Evolutionary conservation across 2,329 filamentous ascomycete species (phyloP), one percentile per base, ranked within the genome.

Genomic region (Leptographium procerum): DNA sequence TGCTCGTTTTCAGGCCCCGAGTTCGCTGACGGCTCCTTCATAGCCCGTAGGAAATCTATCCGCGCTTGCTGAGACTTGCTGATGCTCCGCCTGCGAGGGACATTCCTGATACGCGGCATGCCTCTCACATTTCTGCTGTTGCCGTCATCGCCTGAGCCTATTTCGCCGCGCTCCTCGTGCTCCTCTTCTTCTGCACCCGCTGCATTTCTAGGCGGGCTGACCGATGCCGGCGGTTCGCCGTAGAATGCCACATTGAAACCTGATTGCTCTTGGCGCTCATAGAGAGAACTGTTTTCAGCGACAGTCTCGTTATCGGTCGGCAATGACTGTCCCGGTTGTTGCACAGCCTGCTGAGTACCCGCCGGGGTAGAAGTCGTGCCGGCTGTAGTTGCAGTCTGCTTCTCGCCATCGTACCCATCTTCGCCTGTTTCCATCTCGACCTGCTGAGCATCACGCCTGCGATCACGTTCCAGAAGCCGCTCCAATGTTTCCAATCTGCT

Each of bases 401-500:
- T 14, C 16, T n/a, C 16, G 45, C 22, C 22, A 26, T 14, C 10
- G 45, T 43, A 19, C 19, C 47, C 14, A 4, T 13, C 19, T 9
- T 19, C 26, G 40, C 43, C 13, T 14, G 54, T 22, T 16, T 51
- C 51, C 50, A n/a, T 28, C 34, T 19, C 26, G 6, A 13, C 51
- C 11, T 22, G 14, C 2, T 34, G 45, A 13, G 26, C 52, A 16
- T 60, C 59, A 11, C 59, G 57, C 6, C 22, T 48, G 13, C 55
- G 52, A 14, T 61, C 57, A 14, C 59, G 61, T 4, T 57, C 57
- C 14, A 62, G 13, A 4, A 50, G 16, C 13, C 54, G 59, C n/a
- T 56, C 33, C 26, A 62, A 54, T 13, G 61, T 58, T 33, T 58
- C 29, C 43, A 24, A 47, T 14, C 61, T 45, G 24, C 57, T 60